Conservation (phyloP, 441 rosid genomes). For the Populus trichocarpa region DNA sequence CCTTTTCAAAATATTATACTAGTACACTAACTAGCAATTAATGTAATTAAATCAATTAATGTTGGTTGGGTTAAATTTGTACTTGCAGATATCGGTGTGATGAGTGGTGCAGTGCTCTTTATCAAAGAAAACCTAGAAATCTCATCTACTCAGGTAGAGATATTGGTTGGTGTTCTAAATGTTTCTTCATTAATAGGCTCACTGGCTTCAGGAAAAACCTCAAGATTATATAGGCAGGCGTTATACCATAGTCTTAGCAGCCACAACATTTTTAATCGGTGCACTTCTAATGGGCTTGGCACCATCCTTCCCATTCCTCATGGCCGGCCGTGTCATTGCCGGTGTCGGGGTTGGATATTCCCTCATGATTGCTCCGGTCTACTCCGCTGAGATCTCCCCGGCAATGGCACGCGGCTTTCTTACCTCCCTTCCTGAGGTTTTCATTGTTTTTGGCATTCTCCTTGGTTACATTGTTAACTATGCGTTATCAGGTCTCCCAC, state of each 20-base stretch:
- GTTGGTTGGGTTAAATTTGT: neutral
- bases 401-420: slow-evolving; percentile 47
- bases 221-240: slow-evolving; percentile 54
- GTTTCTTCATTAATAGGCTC: slow-evolving; percentile 53
- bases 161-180: slow-evolving; percentile 48
- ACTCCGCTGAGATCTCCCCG: slow-evolving; percentile 51
- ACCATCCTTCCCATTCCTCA: slow-evolving; percentile 34
- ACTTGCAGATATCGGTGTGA: slow-evolving; percentile 48
- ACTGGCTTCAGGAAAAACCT: slow-evolving; percentile 48
- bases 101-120: slow-evolving; percentile 55
- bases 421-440: slow-evolving; percentile 50
- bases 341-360: slow-evolving; percentile 54
- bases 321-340: slow-evolving; percentile 48
- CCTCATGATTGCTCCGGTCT: slow-evolving; percentile 54
- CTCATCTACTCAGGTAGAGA: slow-evolving; percentile 34
- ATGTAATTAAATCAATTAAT: too few species aligned
- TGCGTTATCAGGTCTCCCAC: slow-evolving; percentile 36
- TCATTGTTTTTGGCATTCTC: slow-evolving; percentile 45
- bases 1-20: neutral
- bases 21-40: neutral
- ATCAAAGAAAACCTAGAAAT: slow-evolving; percentile 37
- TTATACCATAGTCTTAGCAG: slow-evolving; percentile 49
- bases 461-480: slow-evolving; percentile 41
- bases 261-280: slow-evolving; percentile 42
- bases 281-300: slow-evolving; percentile 61